Evolutionary conservation across 2,329 filamentous ascomycete species (phyloP).

Genomic region (Cyphellophora europaea): DNA sequence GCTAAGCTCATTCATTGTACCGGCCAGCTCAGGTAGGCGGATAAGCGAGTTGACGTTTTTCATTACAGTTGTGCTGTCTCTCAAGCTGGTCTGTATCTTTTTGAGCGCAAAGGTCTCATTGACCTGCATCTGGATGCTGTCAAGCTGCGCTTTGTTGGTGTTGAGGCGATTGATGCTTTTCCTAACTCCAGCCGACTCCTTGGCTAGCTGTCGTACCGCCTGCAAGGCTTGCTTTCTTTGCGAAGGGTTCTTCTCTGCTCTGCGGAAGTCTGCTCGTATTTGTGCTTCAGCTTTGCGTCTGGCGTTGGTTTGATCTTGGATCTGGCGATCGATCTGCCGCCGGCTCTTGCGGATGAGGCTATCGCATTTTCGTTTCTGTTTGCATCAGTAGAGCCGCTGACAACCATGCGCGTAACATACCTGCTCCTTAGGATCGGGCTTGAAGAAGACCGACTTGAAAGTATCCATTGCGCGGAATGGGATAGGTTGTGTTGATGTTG

Average conservation of each 20-base stretch:
- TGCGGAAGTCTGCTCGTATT: conserved; percentile 45
- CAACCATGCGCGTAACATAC: conserved; percentile 40
- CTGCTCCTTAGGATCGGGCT: conserved; percentile 87
- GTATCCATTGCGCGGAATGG: conserved; percentile 59
- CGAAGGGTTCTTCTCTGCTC: conserved; percentile 69
- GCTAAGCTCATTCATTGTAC: conserved; percentile 80
- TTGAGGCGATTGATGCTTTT: conserved; percentile 64
- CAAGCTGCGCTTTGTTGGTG: conserved; percentile 84
- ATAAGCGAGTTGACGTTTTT: conserved; percentile 87
- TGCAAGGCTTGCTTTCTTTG: conserved; percentile 68
- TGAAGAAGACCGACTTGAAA: conserved; percentile 76
- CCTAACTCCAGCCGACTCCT: conserved; percentile 75
- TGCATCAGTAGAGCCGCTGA: too few relatives aligned
- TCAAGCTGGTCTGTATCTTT: conserved; percentile 90
- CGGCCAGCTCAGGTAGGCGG: conserved; percentile 72
- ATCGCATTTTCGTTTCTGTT: conserved; percentile 98
- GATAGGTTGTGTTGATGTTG: too few relatives aligned
- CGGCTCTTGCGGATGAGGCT: conserved; percentile 79
- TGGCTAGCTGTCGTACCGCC: conserved; percentile 81
- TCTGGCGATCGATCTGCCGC: conserved; percentile 76
- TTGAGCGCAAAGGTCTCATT: conserved; percentile 91
- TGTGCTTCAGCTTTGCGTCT: neutral
- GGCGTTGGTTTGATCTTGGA: neutral
- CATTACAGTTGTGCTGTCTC: conserved; percentile 84
- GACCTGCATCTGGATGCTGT: conserved; percentile 93